Base-by-base conservation (phyloP, 176 grass and related monocot genomes). In the Avena sativa region DNA sequence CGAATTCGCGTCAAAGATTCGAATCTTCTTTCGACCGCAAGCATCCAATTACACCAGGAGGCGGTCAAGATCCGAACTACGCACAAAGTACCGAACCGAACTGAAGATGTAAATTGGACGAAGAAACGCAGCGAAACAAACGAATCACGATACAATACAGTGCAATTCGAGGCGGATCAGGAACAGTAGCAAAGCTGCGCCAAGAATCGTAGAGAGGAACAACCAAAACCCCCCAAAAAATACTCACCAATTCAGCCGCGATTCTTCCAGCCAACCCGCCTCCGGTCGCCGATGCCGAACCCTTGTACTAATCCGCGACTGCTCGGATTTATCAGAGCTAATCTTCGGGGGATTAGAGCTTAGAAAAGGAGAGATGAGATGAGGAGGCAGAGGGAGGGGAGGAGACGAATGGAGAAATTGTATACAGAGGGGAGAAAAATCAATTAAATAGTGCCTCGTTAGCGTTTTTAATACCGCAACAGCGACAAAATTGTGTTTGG, bases 1-100 rank as follows among this genome's bases (percentile, higher is more conserved):
- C 55, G 55, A 90, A 86, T 83, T 86, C 16, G 21, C 72, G 44
- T 21, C 79, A 72, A 90, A 68, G 84, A 86, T 83, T 83, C 89
- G 79, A 72, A 79, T 61, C 53, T 79, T 51, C 14, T 20, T 15
- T 34, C 74, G 49, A 51, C 40, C 52, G 20, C 72, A 79, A 89
- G 20, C 74, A 79, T 52, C 81, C 44, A 84, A 71, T 62, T 50
- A 23, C 12, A 32, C 9, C 34, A 32, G 16, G 59, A 67, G 47
- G 46, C 8, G 34, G 73, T 26, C 74, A 63, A 72, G 74, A 88
- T 88, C 87, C 74, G 74, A 76, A 12, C 23, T 52, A 50, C 21
- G 13, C 23, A 60, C 30, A 20, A 49, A 68, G 74, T 14, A 28
- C 57, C 50, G 25, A 77, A 26, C 61, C 16, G 26, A 79, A n/a